Evolutionary conservation across 805 yeast genomes (phyloP).

Genomic region (Suhomyces kilbournensis): DNA sequence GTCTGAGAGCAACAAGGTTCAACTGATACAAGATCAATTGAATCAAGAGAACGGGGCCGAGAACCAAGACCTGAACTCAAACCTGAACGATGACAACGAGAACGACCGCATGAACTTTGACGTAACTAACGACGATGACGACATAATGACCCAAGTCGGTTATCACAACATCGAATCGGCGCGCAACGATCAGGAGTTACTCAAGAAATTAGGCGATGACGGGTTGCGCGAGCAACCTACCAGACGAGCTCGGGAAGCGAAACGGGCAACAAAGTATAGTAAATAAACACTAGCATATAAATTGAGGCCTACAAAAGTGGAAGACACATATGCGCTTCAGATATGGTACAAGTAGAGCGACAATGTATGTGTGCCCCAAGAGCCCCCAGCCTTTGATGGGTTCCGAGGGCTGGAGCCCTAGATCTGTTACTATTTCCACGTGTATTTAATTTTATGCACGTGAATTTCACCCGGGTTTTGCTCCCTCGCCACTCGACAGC

Average conservation of each 20-base stretch:
- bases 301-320: not conserved
- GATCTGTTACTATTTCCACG: not conserved
- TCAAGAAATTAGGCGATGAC: constrained; percentile 15
- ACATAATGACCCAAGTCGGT: constrained; percentile 19
- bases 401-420: constrained; percentile 2
- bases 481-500: not conserved
- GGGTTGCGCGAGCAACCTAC: constrained; percentile 5
- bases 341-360: not conserved
- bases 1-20: not conserved
- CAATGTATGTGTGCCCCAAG: not conserved
- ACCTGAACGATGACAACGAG: constrained; percentile 1
- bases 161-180: constrained; percentile 22
- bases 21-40: not conserved
- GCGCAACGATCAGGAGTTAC: constrained; percentile 16
- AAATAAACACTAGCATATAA: not conserved
- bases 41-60: not conserved
- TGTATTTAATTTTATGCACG: not conserved
- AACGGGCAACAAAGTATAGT: constrained; percentile 4
- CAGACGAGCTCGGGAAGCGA: constrained; percentile 6
- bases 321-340: not conserved
- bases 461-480: not conserved
- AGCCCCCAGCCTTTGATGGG: not conserved
- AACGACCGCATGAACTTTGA: constrained; percentile 10
- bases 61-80: not conserved
- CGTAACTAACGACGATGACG: constrained; percentile 18